A percentile compares a stretch with the other conserved stretches of the same genome.
Conservation (phyloP, 2,329 filamentous ascomycete genomes). For the Zasmidium cellare region DNA sequence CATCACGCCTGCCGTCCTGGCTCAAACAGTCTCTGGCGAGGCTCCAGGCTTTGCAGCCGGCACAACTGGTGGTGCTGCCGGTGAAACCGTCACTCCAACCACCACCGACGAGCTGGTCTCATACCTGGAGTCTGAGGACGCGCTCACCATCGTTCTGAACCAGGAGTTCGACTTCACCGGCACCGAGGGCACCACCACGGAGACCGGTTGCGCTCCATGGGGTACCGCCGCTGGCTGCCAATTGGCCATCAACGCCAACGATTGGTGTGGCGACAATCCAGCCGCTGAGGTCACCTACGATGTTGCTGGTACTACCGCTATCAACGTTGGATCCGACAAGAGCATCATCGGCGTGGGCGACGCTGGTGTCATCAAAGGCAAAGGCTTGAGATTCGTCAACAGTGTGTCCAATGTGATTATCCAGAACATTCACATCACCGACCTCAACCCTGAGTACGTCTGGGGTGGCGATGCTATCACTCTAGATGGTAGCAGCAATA, state of each 20-base stretch:
- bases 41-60: conserved; percentile 54
- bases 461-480: conserved; percentile 43
- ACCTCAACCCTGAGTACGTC: conserved; percentile 40
- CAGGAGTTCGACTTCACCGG: conserved; percentile 57
- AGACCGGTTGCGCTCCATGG: conserved; percentile 57
- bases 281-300: conserved; percentile 49
- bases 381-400: conserved; percentile 40
- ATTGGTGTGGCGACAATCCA: conserved; percentile 49
- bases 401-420: conserved; percentile 57
- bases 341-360: conserved; percentile 42
- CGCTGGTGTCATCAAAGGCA: conserved; percentile 43
- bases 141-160: conserved; percentile 60
- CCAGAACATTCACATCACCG: conserved; percentile 42
- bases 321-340: conserved; percentile 43
- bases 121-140: conserved; percentile 56
- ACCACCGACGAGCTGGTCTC: conserved; percentile 56
- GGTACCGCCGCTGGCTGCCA: conserved; percentile 43
- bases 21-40: conserved; percentile 29
- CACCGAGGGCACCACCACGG: conserved; percentile 55
- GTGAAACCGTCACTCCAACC: conserved; percentile 35
- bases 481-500: conserved; percentile 34
- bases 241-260: conserved; percentile 60
- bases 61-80: conserved; percentile 61
- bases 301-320: conserved; percentile 51
- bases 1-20: conserved; percentile 39